phyloP scores from a whole-genome alignment of 192 early-diverging fungal genomes.

The Linnemannia zychae region DNA sequence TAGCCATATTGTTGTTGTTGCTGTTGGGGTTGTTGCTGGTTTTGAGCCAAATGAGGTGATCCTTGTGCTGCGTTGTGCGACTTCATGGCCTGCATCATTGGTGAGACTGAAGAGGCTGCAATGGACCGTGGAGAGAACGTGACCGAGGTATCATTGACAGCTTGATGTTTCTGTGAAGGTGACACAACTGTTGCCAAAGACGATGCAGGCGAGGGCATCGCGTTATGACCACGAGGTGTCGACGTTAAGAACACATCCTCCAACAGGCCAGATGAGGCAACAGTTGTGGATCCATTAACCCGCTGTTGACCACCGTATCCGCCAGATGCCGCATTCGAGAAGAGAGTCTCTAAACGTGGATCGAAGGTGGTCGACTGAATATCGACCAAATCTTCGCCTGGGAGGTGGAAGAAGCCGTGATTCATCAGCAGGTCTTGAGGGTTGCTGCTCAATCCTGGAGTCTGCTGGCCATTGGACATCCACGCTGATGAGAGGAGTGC shows the following conservation, averaged over 20 bases:
- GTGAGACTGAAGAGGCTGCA: conserved; percentile 5
- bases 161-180: not conserved
- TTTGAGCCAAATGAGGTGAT: not conserved
- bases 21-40: not conserved
- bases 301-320: not conserved
- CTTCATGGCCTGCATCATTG: conserved; percentile 3
- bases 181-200: conserved; percentile 4
- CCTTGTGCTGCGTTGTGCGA: not conserved
- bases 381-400: conserved; percentile 28
- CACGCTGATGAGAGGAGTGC: not conserved
- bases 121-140: not conserved
- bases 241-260: conserved; percentile 39
- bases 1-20: not conserved
- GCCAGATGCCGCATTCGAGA: conserved; percentile 41
- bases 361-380: conserved; percentile 36
- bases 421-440: not conserved
- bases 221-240: conserved; percentile 1
- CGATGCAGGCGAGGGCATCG: conserved; percentile 15
- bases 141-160: not conserved
- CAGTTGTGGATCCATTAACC: not conserved
- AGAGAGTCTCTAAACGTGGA: conserved; percentile 33
- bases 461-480: not conserved
- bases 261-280: not conserved
- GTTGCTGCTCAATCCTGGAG: not conserved
- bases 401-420: not conserved